phyloP scores from a whole-genome alignment of 2,329 filamentous ascomycete genomes.

The Trichoderma sp. region DNA sequence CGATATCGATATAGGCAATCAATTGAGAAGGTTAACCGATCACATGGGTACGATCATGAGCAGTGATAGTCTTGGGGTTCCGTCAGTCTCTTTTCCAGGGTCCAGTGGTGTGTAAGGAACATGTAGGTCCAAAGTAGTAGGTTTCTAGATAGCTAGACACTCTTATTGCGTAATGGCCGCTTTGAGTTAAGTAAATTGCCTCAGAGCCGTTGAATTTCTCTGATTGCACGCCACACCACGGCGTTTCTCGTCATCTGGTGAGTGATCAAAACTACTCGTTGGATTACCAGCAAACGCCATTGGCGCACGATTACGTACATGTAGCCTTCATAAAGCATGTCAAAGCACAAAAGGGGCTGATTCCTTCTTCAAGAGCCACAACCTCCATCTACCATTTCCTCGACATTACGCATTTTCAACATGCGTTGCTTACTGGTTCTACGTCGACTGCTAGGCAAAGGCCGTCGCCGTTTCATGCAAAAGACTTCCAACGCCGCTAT shows the following conservation, averaged over 20 bases:
- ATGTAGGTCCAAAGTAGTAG: too few relatives aligned
- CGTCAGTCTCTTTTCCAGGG: too few relatives aligned
- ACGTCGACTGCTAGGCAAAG: neutral
- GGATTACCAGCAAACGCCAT: slow-evolving; percentile 5
- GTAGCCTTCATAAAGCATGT: slow-evolving; percentile 6
- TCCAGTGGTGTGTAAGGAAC: too few relatives aligned
- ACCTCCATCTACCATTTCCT: neutral
- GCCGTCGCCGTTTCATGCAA: neutral
- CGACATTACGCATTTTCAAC: neutral
- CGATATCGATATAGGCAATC: too few relatives aligned
- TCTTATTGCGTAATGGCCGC: too few relatives aligned
- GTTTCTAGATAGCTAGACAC: too few relatives aligned
- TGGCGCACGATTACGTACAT: slow-evolving; percentile 10
- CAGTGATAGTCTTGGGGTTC: too few relatives aligned
- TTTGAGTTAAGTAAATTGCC: too few relatives aligned
- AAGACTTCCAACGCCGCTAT: neutral
- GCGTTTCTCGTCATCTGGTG: neutral
- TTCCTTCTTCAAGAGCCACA: neutral
- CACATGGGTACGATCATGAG: too few relatives aligned
- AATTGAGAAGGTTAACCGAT: too few relatives aligned
- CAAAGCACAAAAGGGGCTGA: neutral
- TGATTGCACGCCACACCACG: neutral
- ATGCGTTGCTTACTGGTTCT: neutral
- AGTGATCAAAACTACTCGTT: neutral
- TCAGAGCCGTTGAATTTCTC: neutral